Evolutionary conservation across 257 asterid genomes (phyloP), one percentile per base, ranked within the genome.

Genomic region (Verbascum thapsus): DNA sequence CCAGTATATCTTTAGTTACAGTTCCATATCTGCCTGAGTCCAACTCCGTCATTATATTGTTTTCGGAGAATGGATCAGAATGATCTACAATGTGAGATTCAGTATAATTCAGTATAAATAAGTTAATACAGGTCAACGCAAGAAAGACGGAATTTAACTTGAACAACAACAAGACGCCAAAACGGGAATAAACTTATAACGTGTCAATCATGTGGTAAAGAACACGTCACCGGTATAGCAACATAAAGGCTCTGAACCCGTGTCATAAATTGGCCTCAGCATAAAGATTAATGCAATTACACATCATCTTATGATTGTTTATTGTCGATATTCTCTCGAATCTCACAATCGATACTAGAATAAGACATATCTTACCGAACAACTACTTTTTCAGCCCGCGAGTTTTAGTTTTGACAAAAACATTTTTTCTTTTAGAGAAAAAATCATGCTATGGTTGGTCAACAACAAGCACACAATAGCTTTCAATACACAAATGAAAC

Each of bases 11-110:
- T 71, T 68, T 73, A 34, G 86, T 81, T 51, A 76, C 91, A 62
- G 89, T 86, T 69, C 98, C 98, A 70, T 43, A 91, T 44, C 76
- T 82, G 38, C 95, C 94, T 8, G 79, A 64, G 52, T 83, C 83
- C 76, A 85, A 66, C 67, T 79, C 83, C 66, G 59, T 48, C 70
- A 78, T 56, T 78, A 81, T 32, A 42, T 58, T 59, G 1, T 69
- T 58, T 10, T 66, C 19, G 20, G 79, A 59, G 71, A 76, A 75
- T 13, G 95, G 85, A 70, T 88, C 88, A 7, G 88, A 77, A 61
- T 70, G 58, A 59, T 80, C 80, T 11, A 67, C 42, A 47, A 71
- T 72, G 61, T 56, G 72, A 55, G 84, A 70, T 54, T 52, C 58
- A 16, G 64, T 12, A 51, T 51, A 34, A 35, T 47, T 68, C 50